Evolutionary conservation across 805 yeast species (phyloP).

Genomic region (Candida lessepsii): DNA sequence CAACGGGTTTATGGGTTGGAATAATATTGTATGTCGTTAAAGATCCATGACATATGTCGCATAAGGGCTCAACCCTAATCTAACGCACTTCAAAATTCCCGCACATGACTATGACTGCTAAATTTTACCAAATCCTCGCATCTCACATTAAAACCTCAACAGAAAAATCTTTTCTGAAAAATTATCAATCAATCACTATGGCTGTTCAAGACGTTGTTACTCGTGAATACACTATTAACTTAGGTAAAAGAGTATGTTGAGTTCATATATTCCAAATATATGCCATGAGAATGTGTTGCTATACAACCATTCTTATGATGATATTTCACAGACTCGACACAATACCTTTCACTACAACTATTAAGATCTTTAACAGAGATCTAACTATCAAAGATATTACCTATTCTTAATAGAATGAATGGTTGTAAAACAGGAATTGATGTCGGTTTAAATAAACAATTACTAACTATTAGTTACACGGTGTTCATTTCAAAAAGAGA

Average conservation of each 20-base stretch:
- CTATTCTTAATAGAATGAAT: too few relatives aligned
- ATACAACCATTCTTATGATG: neutral
- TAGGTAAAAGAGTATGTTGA: constrained; percentile 94
- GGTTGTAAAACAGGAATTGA: too few relatives aligned
- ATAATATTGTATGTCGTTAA: constrained; percentile 16
- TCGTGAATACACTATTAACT: constrained; percentile 99
- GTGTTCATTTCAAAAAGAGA: constrained; percentile 98
- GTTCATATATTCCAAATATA: constrained; percentile 7
- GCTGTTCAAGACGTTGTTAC: constrained; percentile 99
- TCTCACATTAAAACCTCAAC: neutral
- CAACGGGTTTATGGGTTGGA: constrained; percentile 37
- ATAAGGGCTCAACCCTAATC: neutral
- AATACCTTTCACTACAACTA: neutral
- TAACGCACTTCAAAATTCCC: neutral
- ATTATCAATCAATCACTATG: constrained; percentile 38
- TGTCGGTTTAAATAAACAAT: constrained; percentile 1
- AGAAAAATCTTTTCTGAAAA: constrained; percentile 12
- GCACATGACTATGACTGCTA: constrained; percentile 1
- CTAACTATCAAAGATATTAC: too few relatives aligned
- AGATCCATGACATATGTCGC: neutral
- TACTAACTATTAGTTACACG: constrained; percentile 76
- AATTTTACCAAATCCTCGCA: neutral
- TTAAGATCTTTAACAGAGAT: too few relatives aligned
- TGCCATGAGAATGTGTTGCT: constrained; percentile 1
- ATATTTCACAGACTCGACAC: constrained; percentile 1